Base-by-base conservation (phyloP, 306 rosid genomes). In the Ochetophila trinervis region DNA sequence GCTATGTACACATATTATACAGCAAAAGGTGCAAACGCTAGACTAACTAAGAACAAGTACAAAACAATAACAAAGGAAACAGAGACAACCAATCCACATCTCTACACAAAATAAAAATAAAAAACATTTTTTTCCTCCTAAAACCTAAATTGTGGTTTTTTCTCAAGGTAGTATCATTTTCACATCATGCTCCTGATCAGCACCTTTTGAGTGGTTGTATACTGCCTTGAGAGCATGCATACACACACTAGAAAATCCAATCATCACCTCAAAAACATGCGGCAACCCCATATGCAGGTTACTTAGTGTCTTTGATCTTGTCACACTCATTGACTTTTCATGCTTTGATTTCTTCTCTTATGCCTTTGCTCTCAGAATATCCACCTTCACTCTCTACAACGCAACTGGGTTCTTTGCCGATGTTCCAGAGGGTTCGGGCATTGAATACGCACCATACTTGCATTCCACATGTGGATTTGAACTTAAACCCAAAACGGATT, bases 241-340 rank as follows among this genome's bases (percentile, higher is more conserved):
- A 76, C 99, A 93, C 60, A 93, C 97, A 52, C 96, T 86, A 8
- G 99, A 93, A 79, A 93, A 93, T 70, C 96, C 99, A 3, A 90
- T 97, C 65, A 93, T 84, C 1, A 91, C 91, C 75, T 93, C 96
- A 54, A 93, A 93, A 53, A 93, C 97, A 32, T 93, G 96, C 0
- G 99, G 99, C 70, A 90, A 86, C 36, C 97, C 83, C 96, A 93
- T 90, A 82, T 93, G 99, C 79, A 93, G 50, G 89, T 86, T 93
- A 50, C 88, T 90, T 54, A 93, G 73, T 13, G 99, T 93, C 97
- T 90, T 88, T 21, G 96, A 82, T 70, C 99, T 69, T 0, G 99
- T 88, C 50, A 90, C 88, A 59, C 87, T 78, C 44, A 88, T 86
- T 4, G 79, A 75, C 63, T 88, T 93, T 37, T 90, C 99, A 74